Evolutionary conservation across 2,329 filamentous ascomycete species (phyloP).

Genomic region (Ascochyta rabiei): DNA sequence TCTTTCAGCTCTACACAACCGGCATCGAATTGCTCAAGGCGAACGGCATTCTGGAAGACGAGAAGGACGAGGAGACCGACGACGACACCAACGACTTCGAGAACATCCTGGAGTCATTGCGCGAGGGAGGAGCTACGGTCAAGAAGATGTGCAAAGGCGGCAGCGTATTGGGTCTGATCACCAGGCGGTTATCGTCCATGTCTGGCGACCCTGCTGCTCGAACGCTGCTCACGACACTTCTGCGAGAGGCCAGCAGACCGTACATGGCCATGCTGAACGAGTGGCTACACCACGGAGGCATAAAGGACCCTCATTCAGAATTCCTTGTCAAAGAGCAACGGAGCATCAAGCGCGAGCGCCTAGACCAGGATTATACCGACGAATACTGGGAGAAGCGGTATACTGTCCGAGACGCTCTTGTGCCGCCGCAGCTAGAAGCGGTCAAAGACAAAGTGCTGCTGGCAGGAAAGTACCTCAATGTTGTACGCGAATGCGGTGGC

Average conservation of each 20-base stretch:
- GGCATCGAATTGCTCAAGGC: conserved; percentile 79
- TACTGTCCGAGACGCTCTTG: conserved; percentile 87
- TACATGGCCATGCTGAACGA: conserved; percentile 99
- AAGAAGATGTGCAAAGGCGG: conserved; percentile 98
- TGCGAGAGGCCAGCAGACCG: conserved; percentile 87
- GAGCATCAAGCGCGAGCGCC: conserved; percentile 85
- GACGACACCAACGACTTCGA: conserved; percentile 86
- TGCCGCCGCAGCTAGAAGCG: conserved; percentile 87
- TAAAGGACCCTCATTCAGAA: conserved; percentile 91
- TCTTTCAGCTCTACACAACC: conserved; percentile 86
- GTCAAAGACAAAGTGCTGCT: conserved; percentile 94
- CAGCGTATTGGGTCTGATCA: conserved; percentile 86
- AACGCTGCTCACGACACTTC: conserved; percentile 76
- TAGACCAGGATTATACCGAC: conserved; percentile 97
- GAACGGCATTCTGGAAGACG: conserved; percentile 85
- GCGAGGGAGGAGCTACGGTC: conserved; percentile 82
- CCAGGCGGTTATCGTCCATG: conserved; percentile 82
- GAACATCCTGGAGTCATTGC: conserved; percentile 87
- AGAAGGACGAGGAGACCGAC: conserved; percentile 66
- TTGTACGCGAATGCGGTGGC: conserved; percentile 94
- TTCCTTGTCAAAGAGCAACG: conserved; percentile 96
- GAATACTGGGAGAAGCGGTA: conserved; percentile 99
- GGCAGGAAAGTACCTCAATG: conserved; percentile 96
- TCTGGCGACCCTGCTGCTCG: conserved; percentile 91
- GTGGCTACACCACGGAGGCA: conserved; percentile 95